Evolutionary conservation across 1,284 basidiomycete species (phyloP).

Genomic region (Leccinum fallax): DNA sequence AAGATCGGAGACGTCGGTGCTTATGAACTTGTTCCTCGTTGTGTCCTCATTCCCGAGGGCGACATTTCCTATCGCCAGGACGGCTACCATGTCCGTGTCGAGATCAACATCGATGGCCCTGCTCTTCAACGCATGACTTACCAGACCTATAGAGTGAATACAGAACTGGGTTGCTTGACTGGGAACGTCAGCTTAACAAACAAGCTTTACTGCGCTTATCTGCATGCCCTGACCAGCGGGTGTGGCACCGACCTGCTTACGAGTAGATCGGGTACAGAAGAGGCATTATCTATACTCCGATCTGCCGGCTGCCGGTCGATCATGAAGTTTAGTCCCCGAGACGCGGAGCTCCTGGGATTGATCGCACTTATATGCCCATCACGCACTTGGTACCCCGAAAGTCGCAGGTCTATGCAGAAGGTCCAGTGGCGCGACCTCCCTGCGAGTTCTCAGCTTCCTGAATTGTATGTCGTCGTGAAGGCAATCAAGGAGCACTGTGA

Average conservation of each 20-base stretch:
- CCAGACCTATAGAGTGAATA: slow-evolving; percentile 44
- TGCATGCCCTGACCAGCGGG: slow-evolving; percentile 47
- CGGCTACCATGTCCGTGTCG: slow-evolving; percentile 30
- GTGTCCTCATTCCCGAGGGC: neutral
- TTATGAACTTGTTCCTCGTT: neutral
- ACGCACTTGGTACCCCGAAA: slow-evolving; percentile 41
- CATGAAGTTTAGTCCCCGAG: slow-evolving; percentile 33
- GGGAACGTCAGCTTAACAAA: slow-evolving; percentile 38
- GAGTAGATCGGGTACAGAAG: slow-evolving; percentile 46
- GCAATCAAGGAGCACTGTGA: slow-evolving; percentile 35
- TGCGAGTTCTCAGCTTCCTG: slow-evolving; percentile 34
- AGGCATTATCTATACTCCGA: slow-evolving; percentile 43
- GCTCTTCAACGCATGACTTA: slow-evolving; percentile 24
- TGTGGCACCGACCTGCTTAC: slow-evolving; percentile 48
- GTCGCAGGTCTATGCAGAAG: slow-evolving; percentile 39
- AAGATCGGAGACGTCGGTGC: neutral
- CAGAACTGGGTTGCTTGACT: slow-evolving; percentile 40
- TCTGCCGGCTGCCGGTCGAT: slow-evolving; percentile 45
- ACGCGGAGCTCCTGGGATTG: slow-evolving; percentile 35
- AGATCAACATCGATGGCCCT: slow-evolving; percentile 19
- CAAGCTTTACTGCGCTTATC: slow-evolving; percentile 42
- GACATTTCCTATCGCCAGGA: slow-evolving; percentile 25
- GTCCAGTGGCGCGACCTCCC: slow-evolving; percentile 22
- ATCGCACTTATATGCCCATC: slow-evolving; percentile 41
- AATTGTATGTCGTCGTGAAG: slow-evolving; percentile 26